A percentile compares a stretch with the other conserved stretches of the same genome.
phyloP scores from a whole-genome alignment of 768 basidiomycete species.

The Nidularia pulvinata region DNA sequence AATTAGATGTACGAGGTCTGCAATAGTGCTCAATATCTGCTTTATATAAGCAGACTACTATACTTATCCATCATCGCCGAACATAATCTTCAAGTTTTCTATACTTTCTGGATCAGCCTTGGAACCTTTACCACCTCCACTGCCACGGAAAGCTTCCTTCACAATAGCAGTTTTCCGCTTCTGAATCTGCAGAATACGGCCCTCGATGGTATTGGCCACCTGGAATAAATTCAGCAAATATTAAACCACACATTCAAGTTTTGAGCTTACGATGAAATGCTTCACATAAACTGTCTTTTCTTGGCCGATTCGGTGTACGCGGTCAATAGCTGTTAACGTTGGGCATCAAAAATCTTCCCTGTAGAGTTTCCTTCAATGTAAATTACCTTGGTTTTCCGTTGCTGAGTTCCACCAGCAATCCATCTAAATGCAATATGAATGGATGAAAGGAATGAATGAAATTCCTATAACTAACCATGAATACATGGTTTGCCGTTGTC shows the following conservation, averaged over 20 bases:
- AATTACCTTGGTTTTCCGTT: constrained; percentile 72
- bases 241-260: neutral
- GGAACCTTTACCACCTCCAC: constrained; percentile 25
- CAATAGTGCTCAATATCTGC: neutral
- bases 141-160: constrained; percentile 76
- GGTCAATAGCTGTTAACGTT: constrained; percentile 64
- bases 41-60: neutral
- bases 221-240: constrained; percentile 17
- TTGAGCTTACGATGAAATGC: constrained; percentile 72
- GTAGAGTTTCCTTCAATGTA: no score
- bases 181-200: constrained; percentile 80
- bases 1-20: no score
- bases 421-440: constrained; percentile 51
- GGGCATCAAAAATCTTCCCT: neutral
- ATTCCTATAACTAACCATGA: constrained; percentile 55
- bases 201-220: constrained; percentile 78
- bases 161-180: constrained; percentile 86
- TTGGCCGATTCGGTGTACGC: constrained; percentile 86
- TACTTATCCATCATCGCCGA: constrained; percentile 41
- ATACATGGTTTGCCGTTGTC: constrained; percentile 83
- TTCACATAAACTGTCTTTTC: constrained; percentile 82
- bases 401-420: constrained; percentile 94
- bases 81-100: constrained; percentile 83
- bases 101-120: constrained; percentile 69
- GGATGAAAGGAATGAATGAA: no score